Base-by-base conservation (phyloP, 441 rosid species). In the Corymbia citriodora region DNA sequence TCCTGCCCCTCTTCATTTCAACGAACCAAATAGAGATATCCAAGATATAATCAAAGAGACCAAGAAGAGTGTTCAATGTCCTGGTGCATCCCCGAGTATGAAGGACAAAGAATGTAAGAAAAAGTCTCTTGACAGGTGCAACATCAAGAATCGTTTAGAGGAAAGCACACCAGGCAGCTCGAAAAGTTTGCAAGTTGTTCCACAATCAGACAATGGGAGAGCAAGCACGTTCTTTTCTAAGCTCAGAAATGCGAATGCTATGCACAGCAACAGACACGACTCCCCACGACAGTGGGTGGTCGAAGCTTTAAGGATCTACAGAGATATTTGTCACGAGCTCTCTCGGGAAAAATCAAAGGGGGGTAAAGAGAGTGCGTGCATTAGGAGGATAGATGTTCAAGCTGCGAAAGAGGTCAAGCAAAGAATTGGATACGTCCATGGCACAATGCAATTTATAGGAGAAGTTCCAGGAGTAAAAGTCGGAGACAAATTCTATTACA, bases 381-480 rank as follows among this genome's bases (percentile, higher is more conserved):
- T 33, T 33, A 68, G 31, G 52, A 90, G 87, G 50, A 61, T 90
- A 18, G 89, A 90, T 16, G 25, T n/a, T 21, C 27, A 63, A 21
- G 89, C 87, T 15, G 74, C 86, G 11, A 70, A 27, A 8, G 49
- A 49, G 10, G 59, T 90, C 50, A 68, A 88, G 55, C 50, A 83
- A 16, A 68, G 45, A 45, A 27, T 8, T 16, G 87, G 33, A 23
- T 36, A 40, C 49, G 54, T 55, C 55, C 87, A 90, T 9, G 27
- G 13, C 18, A 21, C 29, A 49, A n/a, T 27, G 31, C 87, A 90
- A 40, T 72, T 63, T 63, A 61, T 89, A 1, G 92, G 92, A 10
- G 23, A 8, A 17, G 90, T 91, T 12, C 92, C 90, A 9, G 92
- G 92, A 54, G 89, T 91, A 36, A 72, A 88, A 40, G 81, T 89